Percentiles rank a stretch among this genome's conserved stretches.
These are phyloP conservation scores for Lipomyces orientalis DNA, from an alignment of 805 yeast species.

Conservation along the genomic window DNA sequence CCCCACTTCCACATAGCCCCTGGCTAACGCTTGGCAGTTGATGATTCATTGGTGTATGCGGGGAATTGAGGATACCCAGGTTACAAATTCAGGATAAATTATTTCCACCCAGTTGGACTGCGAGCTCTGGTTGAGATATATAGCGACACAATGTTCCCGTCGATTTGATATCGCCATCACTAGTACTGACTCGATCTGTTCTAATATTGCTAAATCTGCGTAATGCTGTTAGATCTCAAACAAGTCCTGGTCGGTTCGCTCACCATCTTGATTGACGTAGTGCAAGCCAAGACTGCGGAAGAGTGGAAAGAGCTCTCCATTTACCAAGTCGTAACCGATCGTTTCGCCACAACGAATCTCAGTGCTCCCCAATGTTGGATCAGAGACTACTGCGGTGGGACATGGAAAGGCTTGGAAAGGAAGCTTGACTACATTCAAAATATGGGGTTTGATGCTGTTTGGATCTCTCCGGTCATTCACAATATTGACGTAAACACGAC, in stretches of 20 bases:
- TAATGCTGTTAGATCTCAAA: no score
- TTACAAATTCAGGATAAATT: no score
- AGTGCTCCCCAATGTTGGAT: slow-evolving; percentile 6
- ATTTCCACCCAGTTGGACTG: no score
- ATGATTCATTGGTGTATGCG: no score
- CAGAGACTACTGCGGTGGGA: slow-evolving; percentile 21
- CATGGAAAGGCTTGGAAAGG: slow-evolving; percentile 18
- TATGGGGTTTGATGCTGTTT: slow-evolving; percentile 26
- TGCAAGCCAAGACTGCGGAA: neutral
- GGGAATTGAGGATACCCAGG: no score
- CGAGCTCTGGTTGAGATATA: no score
- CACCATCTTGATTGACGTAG: neutral
- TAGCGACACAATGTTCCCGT: no score
- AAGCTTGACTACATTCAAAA: slow-evolving; percentile 20
- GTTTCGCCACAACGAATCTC: slow-evolving; percentile 16
- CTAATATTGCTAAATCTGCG: no score
- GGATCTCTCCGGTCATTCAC: slow-evolving; percentile 23
- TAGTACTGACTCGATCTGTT: no score
- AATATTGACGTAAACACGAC: slow-evolving; percentile 13
- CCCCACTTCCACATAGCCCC: no score
- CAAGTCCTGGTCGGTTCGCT: neutral
- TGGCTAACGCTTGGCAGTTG: no score
- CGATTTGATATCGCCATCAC: no score
- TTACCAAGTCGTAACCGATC: slow-evolving; percentile 24
- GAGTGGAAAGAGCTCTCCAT: slow-evolving; percentile 11